Percentiles rank a stretch among this genome's conserved stretches.
Conservation (phyloP, 441 rosid species). For the Erodium texanum region DNA sequence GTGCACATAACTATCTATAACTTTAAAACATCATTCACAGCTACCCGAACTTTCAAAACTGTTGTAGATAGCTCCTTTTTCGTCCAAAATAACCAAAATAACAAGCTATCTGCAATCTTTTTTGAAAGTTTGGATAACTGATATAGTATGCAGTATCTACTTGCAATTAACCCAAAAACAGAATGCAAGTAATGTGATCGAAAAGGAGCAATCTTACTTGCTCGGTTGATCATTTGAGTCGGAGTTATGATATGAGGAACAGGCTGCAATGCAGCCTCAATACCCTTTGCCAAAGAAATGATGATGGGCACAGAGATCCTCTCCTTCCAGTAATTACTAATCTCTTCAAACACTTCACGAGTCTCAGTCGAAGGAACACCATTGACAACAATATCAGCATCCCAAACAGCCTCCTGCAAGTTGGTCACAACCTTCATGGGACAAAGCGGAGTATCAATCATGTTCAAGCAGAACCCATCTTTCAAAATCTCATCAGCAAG, state of each 20-base stretch:
- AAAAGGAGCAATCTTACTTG: slow-evolving; percentile 45
- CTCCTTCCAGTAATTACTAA: slow-evolving; percentile 79
- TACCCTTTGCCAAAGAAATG: slow-evolving; percentile 82
- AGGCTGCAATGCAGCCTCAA: slow-evolving; percentile 78
- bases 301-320: slow-evolving; percentile 64
- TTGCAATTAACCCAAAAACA: too few relatives aligned
- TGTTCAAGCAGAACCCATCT: slow-evolving; percentile 94
- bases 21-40: too few relatives aligned
- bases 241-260: slow-evolving; percentile 85
- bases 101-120: too few relatives aligned
- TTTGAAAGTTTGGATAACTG: too few relatives aligned
- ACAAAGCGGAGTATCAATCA: slow-evolving; percentile 89
- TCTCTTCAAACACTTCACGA: slow-evolving; percentile 72
- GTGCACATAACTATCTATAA: too few relatives aligned
- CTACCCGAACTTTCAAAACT: too few relatives aligned
- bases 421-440: slow-evolving; percentile 92
- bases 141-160: too few relatives aligned
- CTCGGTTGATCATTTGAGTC: slow-evolving; percentile 80
- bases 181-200: too few relatives aligned
- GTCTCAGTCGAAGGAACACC: slow-evolving; percentile 98
- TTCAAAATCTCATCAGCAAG: slow-evolving; percentile 86
- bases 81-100: too few relatives aligned
- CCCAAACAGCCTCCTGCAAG: slow-evolving; percentile 98
- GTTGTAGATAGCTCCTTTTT: too few relatives aligned
- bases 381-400: slow-evolving; percentile 90